Conservation (phyloP, 768 basidiomycete species). For the Brasilioporus rufonigricans region DNA sequence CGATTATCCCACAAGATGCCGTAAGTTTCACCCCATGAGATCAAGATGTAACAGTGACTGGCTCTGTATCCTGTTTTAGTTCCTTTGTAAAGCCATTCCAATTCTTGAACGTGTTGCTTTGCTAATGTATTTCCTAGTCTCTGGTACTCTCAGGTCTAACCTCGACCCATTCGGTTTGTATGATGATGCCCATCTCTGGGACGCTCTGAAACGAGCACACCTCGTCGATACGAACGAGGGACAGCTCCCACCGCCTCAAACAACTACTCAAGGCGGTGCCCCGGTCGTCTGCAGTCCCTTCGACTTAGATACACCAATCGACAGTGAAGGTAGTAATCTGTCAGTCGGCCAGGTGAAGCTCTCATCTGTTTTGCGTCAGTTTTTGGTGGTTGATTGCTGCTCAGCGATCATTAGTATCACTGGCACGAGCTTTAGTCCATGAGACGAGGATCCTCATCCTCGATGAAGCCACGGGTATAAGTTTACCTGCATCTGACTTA, state of each 20-base stretch:
- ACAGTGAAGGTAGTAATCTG: conserved; percentile 84
- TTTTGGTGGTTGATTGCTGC: conserved; percentile 33
- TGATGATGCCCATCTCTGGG: conserved; percentile 82
- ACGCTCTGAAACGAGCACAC: conserved; percentile 82
- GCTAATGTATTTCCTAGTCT: conserved; percentile 41
- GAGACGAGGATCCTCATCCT: conserved; percentile 81
- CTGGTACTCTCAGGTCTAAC: conserved; percentile 81
- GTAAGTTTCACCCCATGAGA: conserved; percentile 7
- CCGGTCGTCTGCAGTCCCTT: conserved; percentile 52
- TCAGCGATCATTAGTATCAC: conserved; percentile 78
- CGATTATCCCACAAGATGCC: conserved; percentile 82
- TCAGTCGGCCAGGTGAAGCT: conserved; percentile 55
- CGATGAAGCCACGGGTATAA: conserved; percentile 80
- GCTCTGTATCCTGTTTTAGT: conserved; percentile 18
- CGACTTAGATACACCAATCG: conserved; percentile 78
- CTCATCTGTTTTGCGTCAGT: not conserved
- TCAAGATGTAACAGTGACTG: not conserved
- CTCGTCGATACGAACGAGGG: conserved; percentile 56
- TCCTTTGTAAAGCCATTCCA: conserved; percentile 35
- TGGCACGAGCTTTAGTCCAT: conserved; percentile 88
- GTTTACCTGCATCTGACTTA: not conserved
- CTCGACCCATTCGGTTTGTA: conserved; percentile 85
- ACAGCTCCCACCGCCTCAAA: conserved; percentile 27
- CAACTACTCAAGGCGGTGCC: conserved; percentile 37
- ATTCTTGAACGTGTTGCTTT: conserved; percentile 2